Percentiles rank a stretch among this genome's conserved stretches.
These are phyloP conservation scores for Mrakia gelida DNA, from an alignment of 768 basidiomycete genomes.

Conservation along the genomic window DNA sequence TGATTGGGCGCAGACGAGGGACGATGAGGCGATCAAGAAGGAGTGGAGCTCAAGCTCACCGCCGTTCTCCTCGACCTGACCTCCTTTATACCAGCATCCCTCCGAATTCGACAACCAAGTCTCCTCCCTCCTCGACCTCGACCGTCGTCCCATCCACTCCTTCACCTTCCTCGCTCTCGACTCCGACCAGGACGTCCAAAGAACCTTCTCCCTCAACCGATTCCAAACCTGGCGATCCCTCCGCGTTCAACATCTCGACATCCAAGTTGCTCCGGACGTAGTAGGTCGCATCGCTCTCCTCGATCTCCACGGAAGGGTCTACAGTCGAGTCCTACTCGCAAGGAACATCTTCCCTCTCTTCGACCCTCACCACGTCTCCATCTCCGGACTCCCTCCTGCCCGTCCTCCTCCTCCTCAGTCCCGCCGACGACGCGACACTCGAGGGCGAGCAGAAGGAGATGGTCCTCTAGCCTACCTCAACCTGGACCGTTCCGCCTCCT, in stretches of 20 bases:
- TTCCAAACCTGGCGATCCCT: neutral
- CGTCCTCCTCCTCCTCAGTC: neutral
- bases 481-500: neutral
- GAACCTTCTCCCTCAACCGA: neutral
- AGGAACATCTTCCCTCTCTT: neutral
- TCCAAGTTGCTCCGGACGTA: neutral
- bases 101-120: neutral
- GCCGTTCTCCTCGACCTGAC: neutral
- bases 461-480: neutral
- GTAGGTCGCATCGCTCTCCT: neutral
- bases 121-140: neutral
- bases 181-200: neutral
- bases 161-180: neutral
- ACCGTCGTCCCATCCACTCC: neutral
- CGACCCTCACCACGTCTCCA: neutral
- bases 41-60: neutral
- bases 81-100: neutral
- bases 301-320: neutral
- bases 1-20: too few relatives aligned
- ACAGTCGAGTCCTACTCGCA: neutral
- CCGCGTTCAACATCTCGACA: neutral
- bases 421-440: neutral
- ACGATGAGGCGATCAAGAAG: neutral
- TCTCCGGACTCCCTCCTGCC: neutral
- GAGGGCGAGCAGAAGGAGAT: too few relatives aligned